Conservation (phyloP, 257 asterid species). For the Anisodus tanguticus region DNA sequence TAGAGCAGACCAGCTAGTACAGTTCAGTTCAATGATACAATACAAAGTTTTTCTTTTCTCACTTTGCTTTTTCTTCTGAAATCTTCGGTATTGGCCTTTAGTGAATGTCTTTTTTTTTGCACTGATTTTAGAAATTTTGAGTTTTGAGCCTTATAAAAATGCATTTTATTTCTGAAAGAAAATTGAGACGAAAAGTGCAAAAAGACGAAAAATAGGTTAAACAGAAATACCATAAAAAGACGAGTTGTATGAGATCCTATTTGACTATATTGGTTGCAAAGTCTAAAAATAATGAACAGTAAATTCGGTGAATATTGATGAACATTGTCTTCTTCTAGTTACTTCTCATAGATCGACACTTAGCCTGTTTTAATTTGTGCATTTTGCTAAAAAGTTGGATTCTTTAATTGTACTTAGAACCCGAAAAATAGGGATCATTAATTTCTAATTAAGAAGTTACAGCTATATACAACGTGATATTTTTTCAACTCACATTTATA, state of each 20-base stretch:
- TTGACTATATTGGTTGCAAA: background rate
- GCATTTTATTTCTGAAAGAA: background rate
- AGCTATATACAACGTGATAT: too few relatives aligned
- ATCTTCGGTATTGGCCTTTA: conserved; percentile 15
- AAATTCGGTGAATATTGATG: conserved; percentile 20
- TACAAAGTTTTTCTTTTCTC: background rate
- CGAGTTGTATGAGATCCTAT: background rate
- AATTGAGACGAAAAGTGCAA: conserved; percentile 6
- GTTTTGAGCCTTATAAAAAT: background rate
- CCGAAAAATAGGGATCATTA: too few relatives aligned
- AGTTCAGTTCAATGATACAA: background rate
- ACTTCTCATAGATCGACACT: background rate
- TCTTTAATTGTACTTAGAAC: background rate
- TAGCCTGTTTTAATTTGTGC: background rate
- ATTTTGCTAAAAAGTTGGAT: background rate
- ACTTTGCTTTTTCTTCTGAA: background rate
- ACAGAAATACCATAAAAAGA: conserved; percentile 20
- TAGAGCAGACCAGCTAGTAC: background rate
- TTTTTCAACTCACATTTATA: too few relatives aligned
- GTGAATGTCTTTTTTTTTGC: background rate
- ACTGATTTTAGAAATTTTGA: background rate
- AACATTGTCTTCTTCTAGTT: background rate
- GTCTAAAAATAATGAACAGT: background rate
- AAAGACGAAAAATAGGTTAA: too few relatives aligned
- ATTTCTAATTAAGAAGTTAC: background rate